These are phyloP conservation scores for Catharanthus roseus DNA, from an alignment of 257 asterid genomes.

Conservation along the genomic window DNA sequence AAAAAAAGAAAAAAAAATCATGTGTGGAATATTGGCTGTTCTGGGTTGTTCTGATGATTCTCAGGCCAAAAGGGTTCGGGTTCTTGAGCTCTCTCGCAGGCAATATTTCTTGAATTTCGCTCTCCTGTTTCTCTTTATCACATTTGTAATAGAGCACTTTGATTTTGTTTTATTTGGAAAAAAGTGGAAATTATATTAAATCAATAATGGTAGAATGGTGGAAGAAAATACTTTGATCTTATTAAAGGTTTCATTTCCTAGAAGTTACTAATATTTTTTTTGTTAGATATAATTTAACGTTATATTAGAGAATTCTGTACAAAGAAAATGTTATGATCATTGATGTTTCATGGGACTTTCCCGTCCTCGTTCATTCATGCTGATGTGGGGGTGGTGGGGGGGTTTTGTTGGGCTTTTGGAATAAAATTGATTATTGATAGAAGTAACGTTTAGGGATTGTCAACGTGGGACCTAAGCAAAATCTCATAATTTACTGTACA, in stretches of 20 bases:
- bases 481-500: neutral
- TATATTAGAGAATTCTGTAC: no score
- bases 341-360: no score
- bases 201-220: no score
- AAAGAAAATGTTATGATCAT: neutral
- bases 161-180: no score
- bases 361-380: no score
- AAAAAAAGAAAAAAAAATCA: conserved; percentile 10
- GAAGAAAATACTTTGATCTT: neutral
- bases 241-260: no score
- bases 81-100: conserved; percentile 99
- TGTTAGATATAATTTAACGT: no score
- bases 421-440: neutral
- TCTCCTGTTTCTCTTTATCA: neutral
- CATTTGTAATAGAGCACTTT: no score
- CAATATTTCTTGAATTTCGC: neutral
- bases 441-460: neutral
- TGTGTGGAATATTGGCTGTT: conserved; percentile 96
- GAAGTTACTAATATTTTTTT: neutral
- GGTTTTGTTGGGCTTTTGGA: neutral
- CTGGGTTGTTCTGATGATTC: conserved; percentile 85
- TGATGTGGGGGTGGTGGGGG: no score
- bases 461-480: neutral
- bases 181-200: no score
- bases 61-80: conserved; percentile 92